Base-by-base conservation (phyloP, 2,329 filamentous ascomycete genomes). In the Neocatenulostroma microsporum region DNA sequence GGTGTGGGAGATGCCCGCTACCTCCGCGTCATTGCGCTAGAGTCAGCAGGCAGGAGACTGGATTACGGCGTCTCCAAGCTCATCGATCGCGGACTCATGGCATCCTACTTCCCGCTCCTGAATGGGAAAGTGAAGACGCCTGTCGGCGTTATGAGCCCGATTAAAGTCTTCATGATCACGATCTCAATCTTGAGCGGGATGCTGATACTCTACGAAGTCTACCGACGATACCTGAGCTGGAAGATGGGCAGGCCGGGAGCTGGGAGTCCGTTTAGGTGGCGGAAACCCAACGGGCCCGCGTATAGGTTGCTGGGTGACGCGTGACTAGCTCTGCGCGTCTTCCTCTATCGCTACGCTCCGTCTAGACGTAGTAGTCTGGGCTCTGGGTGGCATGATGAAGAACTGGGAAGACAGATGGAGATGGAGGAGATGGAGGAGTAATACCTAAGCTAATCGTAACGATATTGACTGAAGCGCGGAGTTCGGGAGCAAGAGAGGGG, bases 281-380 rank as follows among this genome's bases (percentile, higher is more conserved):
- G 45, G 25, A 48, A 50, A 21, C 49, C 42, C 15, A 35, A 43
- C 13, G 45, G 45, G 3, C 32, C 29, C 19, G 33, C 41, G 14
- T 50, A 52, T 37, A 35, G 46, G 31, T 19, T 52, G 24, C 29
- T 55, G 21, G 40, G 45, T 42, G 23, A 44, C 43, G 13, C 42
- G 41, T 8, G 40, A 44, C 12, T 52, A 46, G 34, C 47, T 67
- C 56, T 44, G 66, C 42, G 60, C 10, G 39, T 62, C 1, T 64
- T 70, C 39, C 64, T n/a, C n/a, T n/a, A n/a, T n/a, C n/a, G n/a
- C n/a, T n/a, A n/a, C n/a, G n/a, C n/a, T n/a, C n/a, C n/a, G n/a
- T n/a, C n/a, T n/a, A n/a, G n/a, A n/a, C n/a, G n/a, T n/a, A n/a
- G n/a, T n/a, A n/a, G n/a, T n/a, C n/a, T n/a, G n/a, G n/a, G n/a